Conservation (phyloP, 352 stramenopile species). For the Phytophthora constricta region DNA sequence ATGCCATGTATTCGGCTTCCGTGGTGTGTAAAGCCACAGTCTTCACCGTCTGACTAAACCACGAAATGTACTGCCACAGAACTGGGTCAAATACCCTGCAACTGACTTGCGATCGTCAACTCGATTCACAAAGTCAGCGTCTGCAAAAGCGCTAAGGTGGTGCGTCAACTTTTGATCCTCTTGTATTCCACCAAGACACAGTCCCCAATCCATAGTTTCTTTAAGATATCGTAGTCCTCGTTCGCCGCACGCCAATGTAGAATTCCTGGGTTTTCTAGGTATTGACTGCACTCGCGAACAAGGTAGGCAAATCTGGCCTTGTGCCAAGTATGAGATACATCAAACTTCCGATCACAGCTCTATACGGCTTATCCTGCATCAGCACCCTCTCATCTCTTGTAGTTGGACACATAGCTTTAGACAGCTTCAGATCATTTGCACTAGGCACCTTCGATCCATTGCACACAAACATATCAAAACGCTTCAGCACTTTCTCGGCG, state of each 20-base stretch:
- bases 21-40: constrained; percentile 32
- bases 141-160: constrained; percentile 14
- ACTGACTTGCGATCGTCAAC: constrained; percentile 32
- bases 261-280: constrained; percentile 22
- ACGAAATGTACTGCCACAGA: constrained; percentile 28
- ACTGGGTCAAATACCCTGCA: constrained; percentile 21
- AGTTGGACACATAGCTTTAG: constrained; percentile 25
- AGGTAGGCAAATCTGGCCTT: constrained; percentile 20
- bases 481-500: constrained; percentile 14
- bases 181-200: constrained; percentile 9
- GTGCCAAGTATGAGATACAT: constrained; percentile 28
- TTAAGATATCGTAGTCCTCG: constrained; percentile 14
- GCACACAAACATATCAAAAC: constrained; percentile 26
- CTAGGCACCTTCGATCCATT: constrained; percentile 21
- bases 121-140: constrained; percentile 29
- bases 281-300: constrained; percentile 26
- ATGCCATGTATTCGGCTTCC: constrained; percentile 28
- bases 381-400: constrained; percentile 4
- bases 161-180: constrained; percentile 4
- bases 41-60: constrained; percentile 26
- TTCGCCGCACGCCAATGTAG: constrained; percentile 19
- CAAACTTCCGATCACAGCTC: constrained; percentile 9
- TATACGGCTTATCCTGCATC: constrained; percentile 13
- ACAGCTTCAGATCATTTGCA: constrained; percentile 16
- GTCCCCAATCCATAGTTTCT: constrained; percentile 9